These are phyloP conservation scores for Dissophora ornata DNA, from an alignment of 192 early-diverging fungal genomes.

Conservation along the genomic window DNA sequence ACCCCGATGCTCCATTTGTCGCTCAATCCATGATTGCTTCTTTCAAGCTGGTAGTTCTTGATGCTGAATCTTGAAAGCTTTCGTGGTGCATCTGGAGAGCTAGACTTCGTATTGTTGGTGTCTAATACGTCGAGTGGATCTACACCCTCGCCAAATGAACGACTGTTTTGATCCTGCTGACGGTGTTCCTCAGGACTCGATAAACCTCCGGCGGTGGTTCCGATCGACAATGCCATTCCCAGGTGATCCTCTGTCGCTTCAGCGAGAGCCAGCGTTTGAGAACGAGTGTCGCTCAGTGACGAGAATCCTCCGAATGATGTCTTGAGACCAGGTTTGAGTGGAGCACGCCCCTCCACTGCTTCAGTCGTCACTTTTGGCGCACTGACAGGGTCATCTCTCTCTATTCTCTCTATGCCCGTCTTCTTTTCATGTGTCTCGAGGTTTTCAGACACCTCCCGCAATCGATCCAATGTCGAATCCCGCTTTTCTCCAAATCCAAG, in stretches of 20 bases:
- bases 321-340: slow-evolving; percentile 17
- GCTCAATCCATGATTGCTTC: slow-evolving; percentile 27
- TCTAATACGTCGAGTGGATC: slow-evolving; percentile 5
- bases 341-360: slow-evolving; percentile 3
- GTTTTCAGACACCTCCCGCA: slow-evolving; percentile 11
- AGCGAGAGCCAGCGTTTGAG: slow-evolving; percentile 32
- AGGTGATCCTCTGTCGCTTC: slow-evolving; percentile 42
- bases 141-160: slow-evolving; percentile 19
- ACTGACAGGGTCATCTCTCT: no score
- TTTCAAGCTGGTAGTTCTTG: slow-evolving; percentile 42
- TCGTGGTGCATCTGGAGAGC: slow-evolving; percentile 11
- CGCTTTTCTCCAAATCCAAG: slow-evolving; percentile 2
- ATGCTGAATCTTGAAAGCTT: slow-evolving; percentile 35
- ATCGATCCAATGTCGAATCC: slow-evolving; percentile 27
- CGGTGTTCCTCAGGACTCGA: slow-evolving; percentile 7
- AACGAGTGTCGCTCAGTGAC: slow-evolving; percentile 23
- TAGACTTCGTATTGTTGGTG: not conserved
- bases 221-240: slow-evolving; percentile 28
- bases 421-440: slow-evolving; percentile 3
- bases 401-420: no score
- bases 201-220: not conserved
- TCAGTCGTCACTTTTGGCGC: slow-evolving; percentile 18
- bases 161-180: not conserved
- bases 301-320: slow-evolving; percentile 46
- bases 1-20: slow-evolving; percentile 27